These are phyloP conservation scores for Colletotrichum higginsianum DNA, from an alignment of 2,329 filamentous ascomycete genomes.

Conservation along the genomic window DNA sequence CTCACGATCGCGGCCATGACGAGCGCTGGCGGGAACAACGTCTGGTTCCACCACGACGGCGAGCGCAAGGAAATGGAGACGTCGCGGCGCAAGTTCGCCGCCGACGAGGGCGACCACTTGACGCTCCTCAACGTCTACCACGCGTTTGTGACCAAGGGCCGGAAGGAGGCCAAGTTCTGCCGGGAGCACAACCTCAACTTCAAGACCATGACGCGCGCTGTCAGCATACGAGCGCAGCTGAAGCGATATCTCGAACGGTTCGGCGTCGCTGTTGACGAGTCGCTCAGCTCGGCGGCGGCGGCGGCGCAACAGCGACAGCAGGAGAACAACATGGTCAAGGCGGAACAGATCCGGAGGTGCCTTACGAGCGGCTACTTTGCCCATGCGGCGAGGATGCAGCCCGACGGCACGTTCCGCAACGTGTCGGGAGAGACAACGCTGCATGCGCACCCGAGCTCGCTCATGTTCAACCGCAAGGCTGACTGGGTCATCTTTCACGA, in stretches of 20 bases:
- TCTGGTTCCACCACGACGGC: constrained; percentile 87
- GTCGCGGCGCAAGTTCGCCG: constrained; percentile 85
- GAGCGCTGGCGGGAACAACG: constrained; percentile 81
- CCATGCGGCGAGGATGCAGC: constrained; percentile 93
- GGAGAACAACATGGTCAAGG: constrained; percentile 55
- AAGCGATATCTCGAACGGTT: constrained; percentile 90
- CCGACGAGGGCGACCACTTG: constrained; percentile 93
- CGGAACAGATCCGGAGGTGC: constrained; percentile 86
- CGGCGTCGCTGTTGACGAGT: constrained; percentile 79
- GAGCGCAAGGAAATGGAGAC: constrained; percentile 83
- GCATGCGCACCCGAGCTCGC: constrained; percentile 89
- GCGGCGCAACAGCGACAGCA: constrained; percentile 44
- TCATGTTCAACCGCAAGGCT: constrained; percentile 97
- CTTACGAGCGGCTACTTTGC: constrained; percentile 93
- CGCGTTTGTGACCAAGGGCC: constrained; percentile 85
- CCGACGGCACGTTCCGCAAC: constrained; percentile 90
- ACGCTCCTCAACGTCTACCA: constrained; percentile 96
- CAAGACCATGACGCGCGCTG: constrained; percentile 84
- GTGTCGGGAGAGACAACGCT: constrained; percentile 85
- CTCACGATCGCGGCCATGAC: constrained; percentile 96
- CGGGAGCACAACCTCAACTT: constrained; percentile 90
- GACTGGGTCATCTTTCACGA: constrained; percentile 98
- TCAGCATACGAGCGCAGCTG: constrained; percentile 89
- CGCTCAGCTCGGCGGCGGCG: constrained; percentile 52
- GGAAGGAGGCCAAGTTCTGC: constrained; percentile 89